Base-by-base conservation (phyloP, 257 asterid genomes). In the Dorcoceras hygrometricum region DNA sequence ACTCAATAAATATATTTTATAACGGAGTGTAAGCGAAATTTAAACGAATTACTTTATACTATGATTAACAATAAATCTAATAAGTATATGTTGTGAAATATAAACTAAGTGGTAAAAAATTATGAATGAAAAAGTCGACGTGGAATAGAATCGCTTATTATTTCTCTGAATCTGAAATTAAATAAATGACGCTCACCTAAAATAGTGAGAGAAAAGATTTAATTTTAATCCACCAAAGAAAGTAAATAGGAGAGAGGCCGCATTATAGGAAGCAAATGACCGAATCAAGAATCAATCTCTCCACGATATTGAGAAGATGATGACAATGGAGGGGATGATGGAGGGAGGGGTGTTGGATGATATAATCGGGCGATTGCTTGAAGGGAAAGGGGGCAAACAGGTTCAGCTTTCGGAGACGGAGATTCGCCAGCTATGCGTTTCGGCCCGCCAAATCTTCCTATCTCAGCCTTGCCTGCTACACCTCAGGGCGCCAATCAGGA, bases 341-440 rank as follows among this genome's bases (percentile, higher is more conserved):
- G 97, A 88, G 50, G 69, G 14, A 29, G 90, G 85, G 20, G 91
- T 88, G 56, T 78, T 91, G 86, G 95, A 91, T 77, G 96, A 91
- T 66, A 86, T 91, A 56, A 84, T 91, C 65, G 36, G 84, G 72
- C 82, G 97, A 34, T 73, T 91, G 4, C 73, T 88, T 70, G 96
- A 91, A 69, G 95, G 96, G n/a, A 91, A 80, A 74, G 90, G 90
- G 4, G 95, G 92, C n/a, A 88, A 88, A 60, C 97, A 91, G 84
- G 96, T 86, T 4, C 87, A 91, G 88, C 83, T 91, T 0, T 91
- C 97, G n/a, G 97, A 91, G 79, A 85, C 83, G 7, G 97, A 91
- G 96, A 88, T 91, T 86, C 93, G 96, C n/a, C 95, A 82, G 82
- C 95, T 91, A 67, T 88, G 96, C 77, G 86, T 84, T 77, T 84